Evolutionary conservation across 164 flowering plant genomes (phyloP).

Genomic region (Aristolochia californica): DNA sequence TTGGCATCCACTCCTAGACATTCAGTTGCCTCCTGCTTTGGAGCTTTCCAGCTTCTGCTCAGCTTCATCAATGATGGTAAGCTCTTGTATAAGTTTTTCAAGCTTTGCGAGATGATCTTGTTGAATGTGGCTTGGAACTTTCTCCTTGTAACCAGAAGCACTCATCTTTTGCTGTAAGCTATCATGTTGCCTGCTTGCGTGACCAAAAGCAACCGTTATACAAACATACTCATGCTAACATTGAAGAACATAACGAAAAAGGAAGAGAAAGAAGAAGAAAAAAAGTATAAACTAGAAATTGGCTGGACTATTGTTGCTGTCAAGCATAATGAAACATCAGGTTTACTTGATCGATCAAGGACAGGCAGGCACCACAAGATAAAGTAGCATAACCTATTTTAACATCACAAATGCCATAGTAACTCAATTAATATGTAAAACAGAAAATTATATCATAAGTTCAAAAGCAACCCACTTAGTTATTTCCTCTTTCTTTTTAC

Average conservation of each 20-base stretch:
- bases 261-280: not conserved
- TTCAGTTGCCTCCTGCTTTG: conserved; percentile 8
- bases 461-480: conserved; percentile 39
- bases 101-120: conserved; percentile 50
- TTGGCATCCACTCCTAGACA: too few relatives aligned
- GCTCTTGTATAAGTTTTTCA: conserved; percentile 43
- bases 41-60: conserved; percentile 23
- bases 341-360: too few relatives aligned
- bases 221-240: not conserved
- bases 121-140: conserved; percentile 50
- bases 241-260: not conserved
- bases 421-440: too few relatives aligned
- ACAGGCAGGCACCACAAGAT: too few relatives aligned
- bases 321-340: too few relatives aligned
- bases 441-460: not conserved
- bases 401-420: too few relatives aligned
- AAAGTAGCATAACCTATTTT: too few relatives aligned
- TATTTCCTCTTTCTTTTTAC: conserved; percentile 58
- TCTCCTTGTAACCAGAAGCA: conserved; percentile 59
- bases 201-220: not conserved
- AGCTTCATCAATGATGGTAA: conserved; percentile 38
- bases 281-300: not conserved
- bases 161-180: conserved; percentile 41
- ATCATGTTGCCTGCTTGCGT: conserved; percentile 52
- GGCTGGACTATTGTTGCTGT: too few relatives aligned